Percentiles rank a stretch among this genome's conserved stretches.
Evolutionary conservation across 2,329 filamentous ascomycete species (phyloP).

Genomic region (Sclerotinia trifoliorum): DNA sequence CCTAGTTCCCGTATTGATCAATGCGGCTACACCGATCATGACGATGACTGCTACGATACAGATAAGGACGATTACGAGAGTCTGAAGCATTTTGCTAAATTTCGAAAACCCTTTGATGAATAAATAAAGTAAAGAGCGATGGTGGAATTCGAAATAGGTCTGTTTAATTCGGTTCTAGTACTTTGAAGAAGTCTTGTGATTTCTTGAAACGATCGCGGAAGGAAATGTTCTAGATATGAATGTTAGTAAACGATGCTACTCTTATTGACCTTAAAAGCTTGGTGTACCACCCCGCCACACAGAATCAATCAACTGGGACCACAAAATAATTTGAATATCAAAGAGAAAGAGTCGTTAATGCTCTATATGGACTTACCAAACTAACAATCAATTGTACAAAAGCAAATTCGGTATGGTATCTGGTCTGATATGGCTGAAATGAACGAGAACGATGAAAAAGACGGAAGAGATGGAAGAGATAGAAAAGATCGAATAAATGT

Average conservation of each 20-base stretch:
- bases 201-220: neutral
- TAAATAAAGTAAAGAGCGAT: neutral
- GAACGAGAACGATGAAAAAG: neutral
- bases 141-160: neutral
- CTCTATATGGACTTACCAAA: neutral
- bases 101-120: neutral
- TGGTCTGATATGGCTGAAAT: neutral
- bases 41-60: neutral
- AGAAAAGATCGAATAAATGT: neutral
- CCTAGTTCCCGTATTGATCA: conserved; percentile 7
- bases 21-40: conserved; percentile 9
- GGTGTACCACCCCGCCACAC: neutral
- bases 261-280: neutral
- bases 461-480: too few relatives aligned
- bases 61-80: conserved; percentile 14
- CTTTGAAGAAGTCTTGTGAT: neutral
- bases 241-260: neutral
- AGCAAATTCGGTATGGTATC: neutral
- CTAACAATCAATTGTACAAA: neutral
- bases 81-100: conserved; percentile 11
- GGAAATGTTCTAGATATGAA: conserved; percentile 9
- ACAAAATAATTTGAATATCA: neutral
- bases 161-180: neutral
- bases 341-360: neutral
- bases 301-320: neutral